Evolutionary conservation across 352 stramenopile genomes (phyloP).

Genomic region (Globisporangium parvum): DNA sequence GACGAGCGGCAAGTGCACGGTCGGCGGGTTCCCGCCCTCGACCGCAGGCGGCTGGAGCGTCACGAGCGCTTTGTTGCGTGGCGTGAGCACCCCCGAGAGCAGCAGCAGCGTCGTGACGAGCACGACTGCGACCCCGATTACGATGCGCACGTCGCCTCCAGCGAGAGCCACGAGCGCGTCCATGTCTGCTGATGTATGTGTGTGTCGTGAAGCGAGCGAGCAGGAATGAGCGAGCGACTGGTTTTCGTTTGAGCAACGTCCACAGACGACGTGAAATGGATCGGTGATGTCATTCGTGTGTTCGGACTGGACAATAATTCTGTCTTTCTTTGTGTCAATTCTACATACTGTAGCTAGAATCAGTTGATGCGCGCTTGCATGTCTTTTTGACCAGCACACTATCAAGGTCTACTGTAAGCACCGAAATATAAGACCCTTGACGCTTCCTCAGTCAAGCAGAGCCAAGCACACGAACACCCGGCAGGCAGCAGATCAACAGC

Average conservation of each 20-base stretch:
- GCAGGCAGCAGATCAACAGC: background rate
- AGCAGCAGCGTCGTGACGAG: slow-evolving; percentile 38
- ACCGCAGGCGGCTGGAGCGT: slow-evolving; percentile 41
- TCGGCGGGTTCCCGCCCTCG: slow-evolving; percentile 26
- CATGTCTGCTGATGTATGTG: slow-evolving; percentile 18
- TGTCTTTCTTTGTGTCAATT: too few relatives aligned
- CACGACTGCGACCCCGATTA: slow-evolving; percentile 43
- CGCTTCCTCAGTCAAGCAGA: background rate
- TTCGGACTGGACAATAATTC: background rate
- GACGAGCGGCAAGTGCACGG: slow-evolving; percentile 74
- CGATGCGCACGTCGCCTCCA: slow-evolving; percentile 36
- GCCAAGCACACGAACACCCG: background rate
- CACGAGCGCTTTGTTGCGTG: slow-evolving; percentile 29
- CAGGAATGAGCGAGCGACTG: too few relatives aligned
- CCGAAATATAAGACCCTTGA: background rate
- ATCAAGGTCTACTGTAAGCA: background rate
- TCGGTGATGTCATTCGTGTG: slow-evolving; percentile 1
- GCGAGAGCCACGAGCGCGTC: slow-evolving; percentile 36
- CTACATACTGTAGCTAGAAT: too few relatives aligned
- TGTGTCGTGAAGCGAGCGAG: background rate
- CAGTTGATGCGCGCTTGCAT: background rate
- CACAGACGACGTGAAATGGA: slow-evolving; percentile 7
- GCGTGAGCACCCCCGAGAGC: slow-evolving; percentile 32
- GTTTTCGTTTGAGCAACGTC: too few relatives aligned
- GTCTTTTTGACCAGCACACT: too few relatives aligned